A percentile compares a stretch with the other conserved stretches of the same genome.
Conservation (phyloP, 2,329 filamentous ascomycete genomes). For the Exophiala spinifera region DNA sequence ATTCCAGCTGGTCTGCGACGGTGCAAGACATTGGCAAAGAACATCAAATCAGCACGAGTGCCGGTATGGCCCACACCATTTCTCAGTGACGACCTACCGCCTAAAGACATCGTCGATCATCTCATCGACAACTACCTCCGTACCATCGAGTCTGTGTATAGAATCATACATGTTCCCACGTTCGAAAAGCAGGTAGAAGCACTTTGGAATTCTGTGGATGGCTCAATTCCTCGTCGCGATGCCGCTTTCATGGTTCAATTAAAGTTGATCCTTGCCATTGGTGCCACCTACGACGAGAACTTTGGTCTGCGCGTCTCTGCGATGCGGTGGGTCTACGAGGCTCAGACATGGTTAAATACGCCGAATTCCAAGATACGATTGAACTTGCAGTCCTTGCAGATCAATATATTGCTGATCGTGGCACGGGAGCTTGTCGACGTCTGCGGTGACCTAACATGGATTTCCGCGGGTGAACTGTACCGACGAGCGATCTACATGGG, state of each 20-base stretch:
- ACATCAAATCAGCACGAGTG: slow-evolving; percentile 51
- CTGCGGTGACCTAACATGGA: slow-evolving; percentile 38
- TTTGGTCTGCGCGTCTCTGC: slow-evolving; percentile 52
- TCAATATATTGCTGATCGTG: slow-evolving; percentile 38
- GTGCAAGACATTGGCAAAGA: slow-evolving; percentile 53
- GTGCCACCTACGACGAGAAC: slow-evolving; percentile 48
- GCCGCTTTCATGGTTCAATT: slow-evolving; percentile 54
- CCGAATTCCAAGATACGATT: slow-evolving; percentile 42
- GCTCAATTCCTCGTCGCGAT: slow-evolving; percentile 40
- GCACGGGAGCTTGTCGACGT: slow-evolving; percentile 38
- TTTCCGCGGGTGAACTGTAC: slow-evolving; percentile 38
- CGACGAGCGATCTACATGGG: slow-evolving; percentile 61
- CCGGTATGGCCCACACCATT: slow-evolving; percentile 49
- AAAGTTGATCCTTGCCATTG: slow-evolving; percentile 59
- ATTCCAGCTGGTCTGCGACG: slow-evolving; percentile 41
- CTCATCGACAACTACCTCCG: slow-evolving; percentile 76
- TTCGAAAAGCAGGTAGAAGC: slow-evolving; percentile 56
- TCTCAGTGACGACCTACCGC: slow-evolving; percentile 47
- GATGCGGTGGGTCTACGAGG: slow-evolving; percentile 58
- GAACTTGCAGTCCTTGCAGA: slow-evolving; percentile 51
- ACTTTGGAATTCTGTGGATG: slow-evolving; percentile 45
- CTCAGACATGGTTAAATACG: slow-evolving; percentile 53
- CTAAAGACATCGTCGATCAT: slow-evolving; percentile 72
- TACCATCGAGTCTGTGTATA: slow-evolving; percentile 55
- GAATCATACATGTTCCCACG: slow-evolving; percentile 57